phyloP scores from a whole-genome alignment of 768 basidiomycete species.

The Arthromyces matolae region DNA sequence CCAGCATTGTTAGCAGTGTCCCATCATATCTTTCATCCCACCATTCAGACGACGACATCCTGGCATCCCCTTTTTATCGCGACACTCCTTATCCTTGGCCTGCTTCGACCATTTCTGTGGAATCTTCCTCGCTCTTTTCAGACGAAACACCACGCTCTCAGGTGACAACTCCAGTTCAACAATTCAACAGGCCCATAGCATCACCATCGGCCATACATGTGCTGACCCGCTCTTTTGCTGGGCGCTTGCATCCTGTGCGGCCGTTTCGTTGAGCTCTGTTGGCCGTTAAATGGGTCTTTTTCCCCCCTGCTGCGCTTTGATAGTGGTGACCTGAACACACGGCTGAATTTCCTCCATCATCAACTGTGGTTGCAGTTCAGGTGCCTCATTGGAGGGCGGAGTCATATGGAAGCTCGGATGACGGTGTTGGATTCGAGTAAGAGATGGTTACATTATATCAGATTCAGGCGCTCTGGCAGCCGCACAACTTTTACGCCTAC shows the following conservation, averaged over 20 bases:
- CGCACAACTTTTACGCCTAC: slow-evolving; percentile 72
- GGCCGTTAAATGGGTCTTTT: no score
- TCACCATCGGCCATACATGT: no score
- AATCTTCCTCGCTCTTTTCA: slow-evolving; percentile 5
- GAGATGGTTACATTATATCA: no score
- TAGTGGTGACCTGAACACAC: slow-evolving; percentile 2
- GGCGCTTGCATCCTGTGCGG: no score
- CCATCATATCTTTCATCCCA: slow-evolving; percentile 36
- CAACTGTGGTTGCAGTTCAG: no score
- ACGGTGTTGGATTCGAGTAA: no score
- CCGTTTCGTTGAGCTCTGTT: no score
- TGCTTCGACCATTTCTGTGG: slow-evolving; percentile 11
- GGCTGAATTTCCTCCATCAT: slow-evolving; percentile 9
- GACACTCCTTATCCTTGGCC: slow-evolving; percentile 20
- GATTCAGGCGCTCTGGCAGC: slow-evolving; percentile 67
- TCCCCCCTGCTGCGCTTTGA: neutral
- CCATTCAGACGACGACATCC: slow-evolving; percentile 62
- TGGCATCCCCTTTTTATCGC: slow-evolving; percentile 13
- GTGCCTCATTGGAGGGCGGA: no score
- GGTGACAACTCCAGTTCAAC: slow-evolving; percentile 2
- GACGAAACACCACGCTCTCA: slow-evolving; percentile 13
- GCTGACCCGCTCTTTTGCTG: no score
- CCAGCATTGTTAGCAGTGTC: slow-evolving; percentile 40
- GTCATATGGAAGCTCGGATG: no score
- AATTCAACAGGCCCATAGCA: no score